Conservation (phyloP, 2,329 filamentous ascomycete genomes). For the Pseudogymnoascus sp. region DNA sequence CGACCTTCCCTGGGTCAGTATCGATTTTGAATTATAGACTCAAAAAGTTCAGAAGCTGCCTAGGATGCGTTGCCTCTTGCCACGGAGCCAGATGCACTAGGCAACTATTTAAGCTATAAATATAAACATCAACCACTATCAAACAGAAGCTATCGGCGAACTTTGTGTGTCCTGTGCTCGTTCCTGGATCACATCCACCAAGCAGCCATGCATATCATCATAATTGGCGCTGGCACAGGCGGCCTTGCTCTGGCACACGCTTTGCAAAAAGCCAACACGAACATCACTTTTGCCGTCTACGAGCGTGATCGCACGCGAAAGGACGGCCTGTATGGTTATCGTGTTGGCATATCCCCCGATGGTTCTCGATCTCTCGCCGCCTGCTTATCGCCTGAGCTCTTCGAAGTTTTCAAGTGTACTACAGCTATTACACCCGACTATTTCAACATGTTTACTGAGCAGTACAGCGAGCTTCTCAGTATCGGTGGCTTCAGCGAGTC, state of each 20-base stretch:
- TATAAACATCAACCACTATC: background rate
- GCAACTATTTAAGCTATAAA: background rate
- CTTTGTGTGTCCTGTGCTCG: background rate
- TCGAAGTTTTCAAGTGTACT: background rate
- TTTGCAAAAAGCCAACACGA: constrained; percentile 23
- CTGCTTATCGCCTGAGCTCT: background rate
- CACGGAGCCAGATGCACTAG: background rate
- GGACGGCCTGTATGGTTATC: background rate
- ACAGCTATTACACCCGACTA: background rate
- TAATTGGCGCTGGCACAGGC: constrained; percentile 32
- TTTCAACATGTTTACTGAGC: background rate
- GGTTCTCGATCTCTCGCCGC: background rate
- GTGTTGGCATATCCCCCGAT: background rate
- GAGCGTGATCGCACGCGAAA: constrained; percentile 25
- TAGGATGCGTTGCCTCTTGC: background rate
- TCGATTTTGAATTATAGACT: background rate
- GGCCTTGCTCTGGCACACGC: constrained; percentile 31
- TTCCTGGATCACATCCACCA: background rate
- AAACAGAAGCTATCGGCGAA: background rate
- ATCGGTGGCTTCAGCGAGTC: background rate
- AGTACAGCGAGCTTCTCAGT: background rate
- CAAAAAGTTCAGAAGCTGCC: background rate
- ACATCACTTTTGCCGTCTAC: constrained; percentile 31
- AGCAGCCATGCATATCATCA: constrained; percentile 22
- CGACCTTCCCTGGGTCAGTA: too few species aligned